Evolutionary conservation across 2,329 filamentous ascomycete genomes (phyloP).

Genomic region (Fusarium liriodendri): DNA sequence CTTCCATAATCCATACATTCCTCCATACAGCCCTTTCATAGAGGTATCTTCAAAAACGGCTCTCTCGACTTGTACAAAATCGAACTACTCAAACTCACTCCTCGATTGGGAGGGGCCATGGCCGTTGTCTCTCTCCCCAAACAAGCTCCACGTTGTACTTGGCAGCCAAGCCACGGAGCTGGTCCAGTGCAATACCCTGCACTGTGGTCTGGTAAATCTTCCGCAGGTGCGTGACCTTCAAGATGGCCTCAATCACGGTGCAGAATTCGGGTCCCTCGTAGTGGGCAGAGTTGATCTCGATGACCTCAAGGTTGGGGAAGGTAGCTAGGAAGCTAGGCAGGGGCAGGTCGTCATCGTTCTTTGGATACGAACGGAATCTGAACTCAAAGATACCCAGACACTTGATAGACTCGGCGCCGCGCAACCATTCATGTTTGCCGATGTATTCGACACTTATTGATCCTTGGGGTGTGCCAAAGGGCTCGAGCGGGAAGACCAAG

Average conservation of each 20-base stretch:
- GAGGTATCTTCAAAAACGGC: background rate
- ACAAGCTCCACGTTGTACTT: slow-evolving; percentile 44
- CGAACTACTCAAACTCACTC: background rate
- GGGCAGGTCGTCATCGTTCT: slow-evolving; percentile 44
- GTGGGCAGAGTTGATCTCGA: slow-evolving; percentile 49
- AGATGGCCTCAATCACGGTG: slow-evolving; percentile 44
- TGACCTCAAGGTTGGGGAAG: slow-evolving; percentile 51
- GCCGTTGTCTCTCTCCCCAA: slow-evolving; percentile 44
- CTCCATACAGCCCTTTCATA: background rate
- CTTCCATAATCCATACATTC: background rate
- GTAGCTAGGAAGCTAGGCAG: slow-evolving; percentile 50
- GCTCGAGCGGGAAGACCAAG: slow-evolving; percentile 49
- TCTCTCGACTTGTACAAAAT: background rate
- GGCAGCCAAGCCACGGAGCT: slow-evolving; percentile 38
- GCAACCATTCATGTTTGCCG: slow-evolving; percentile 49
- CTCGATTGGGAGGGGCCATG: slow-evolving; percentile 48
- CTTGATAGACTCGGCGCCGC: slow-evolving; percentile 48
- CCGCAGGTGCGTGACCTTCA: slow-evolving; percentile 47
- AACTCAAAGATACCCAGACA: slow-evolving; percentile 51
- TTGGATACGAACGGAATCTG: slow-evolving; percentile 46
- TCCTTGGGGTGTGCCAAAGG: slow-evolving; percentile 38
- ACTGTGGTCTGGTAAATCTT: slow-evolving; percentile 48
- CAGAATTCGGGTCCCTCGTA: slow-evolving; percentile 47
- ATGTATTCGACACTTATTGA: slow-evolving; percentile 46
- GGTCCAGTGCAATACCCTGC: slow-evolving; percentile 47